Evolutionary conservation across 148 eudicot species (phyloP), one percentile per base, ranked within the genome.

Genomic region (Vaccinium macrocarpon): DNA sequence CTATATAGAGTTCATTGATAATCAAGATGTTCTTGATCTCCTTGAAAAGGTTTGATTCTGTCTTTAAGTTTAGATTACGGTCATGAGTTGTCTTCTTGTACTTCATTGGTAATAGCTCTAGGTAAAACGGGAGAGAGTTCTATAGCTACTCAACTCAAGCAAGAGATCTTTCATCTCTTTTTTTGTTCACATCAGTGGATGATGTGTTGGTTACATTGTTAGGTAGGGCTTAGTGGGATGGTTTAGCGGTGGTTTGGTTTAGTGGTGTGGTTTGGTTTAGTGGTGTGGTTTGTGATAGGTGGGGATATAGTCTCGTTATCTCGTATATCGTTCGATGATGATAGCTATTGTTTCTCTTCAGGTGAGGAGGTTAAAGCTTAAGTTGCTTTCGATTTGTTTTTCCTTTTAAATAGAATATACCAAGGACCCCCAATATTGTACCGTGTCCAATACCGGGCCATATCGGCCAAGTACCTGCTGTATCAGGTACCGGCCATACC

Each of bases 21-120:
- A 97, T 86, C 97, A 94, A 90, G 99, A 97, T 88, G 89, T 97
- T 84, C 99, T 97, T 68, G 99, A 97, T 90, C 97, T 97, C 82
- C 94, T 97, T 83, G 98, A 97, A 87, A 97, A 94, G 98, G 98
- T 95, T 82, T 68, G 88, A 78, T 27, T 49, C 11, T 52, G 32
- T 42, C 13, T 81, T 3, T 68, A 59, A 50, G 18, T 82, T 68
- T 35, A 51, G 42, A 51, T 49, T 70, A 51, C 59, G 25, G 55
- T n/a, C 46, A 7, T 29, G 7, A 48, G 27, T 48, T 48, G 66
- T 61, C 66, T 21, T 61, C 66, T 61, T 61, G n/a, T 61, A n/a
- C 66, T 61, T 61, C 7, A 21, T 19, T 61, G 35, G 35, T 25
- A 35, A 68, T 68, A 23, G 35, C 73, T 25, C 27, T 25, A 25